Evolutionary conservation across 2,329 filamentous ascomycete species (phyloP), one percentile per base, ranked within the genome.

Genomic region (Ophiocordyceps robertsii): DNA sequence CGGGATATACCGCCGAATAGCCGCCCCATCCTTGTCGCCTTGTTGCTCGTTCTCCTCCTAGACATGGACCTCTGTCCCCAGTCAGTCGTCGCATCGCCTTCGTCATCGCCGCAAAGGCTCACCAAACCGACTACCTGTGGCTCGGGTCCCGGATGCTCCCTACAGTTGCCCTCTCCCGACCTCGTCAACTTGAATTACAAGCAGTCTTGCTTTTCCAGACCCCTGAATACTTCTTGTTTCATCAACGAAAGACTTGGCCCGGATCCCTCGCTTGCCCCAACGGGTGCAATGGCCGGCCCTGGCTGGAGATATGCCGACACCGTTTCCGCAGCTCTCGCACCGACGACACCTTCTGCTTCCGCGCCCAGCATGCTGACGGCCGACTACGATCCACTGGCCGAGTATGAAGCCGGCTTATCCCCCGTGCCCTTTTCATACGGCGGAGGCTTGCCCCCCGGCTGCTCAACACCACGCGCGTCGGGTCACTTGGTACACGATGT

Each of bases 51-150:
- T 36, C 17, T 16, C 19, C 16, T 19, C 55, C 53, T 37, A 17
- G 54, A 54, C 58, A 73, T 73, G 69, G 68, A 70, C 56, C 60
- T 66, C 50, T 67, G 67, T 57, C 69, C 69, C 51, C 68, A 66
- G 43, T 62, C 67, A 38, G 59, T 70, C 44, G 67, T 62, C 45
- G 55, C 51, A 38, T 57, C 69, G 63, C 45, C 68, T 65, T 37
- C 40, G 12, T 17, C 33, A 16, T 17, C 16, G n/a, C 33, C 17
- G 33, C 33, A 36, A 16, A 36, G 17, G 33, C 14, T 16, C n/a
- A 5, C 33, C 17, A 36, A 16, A 14, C 33, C 33, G n/a, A 16
- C 40, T 10, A n/a, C 27, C 35, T 31, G 40, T 24, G 40, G 10
- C 40, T 37, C 19, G 12, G 29, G 35, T 12, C n/a, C 29, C 9